Base-by-base conservation (phyloP, 257 asterid species). In the Ilex asprella region DNA sequence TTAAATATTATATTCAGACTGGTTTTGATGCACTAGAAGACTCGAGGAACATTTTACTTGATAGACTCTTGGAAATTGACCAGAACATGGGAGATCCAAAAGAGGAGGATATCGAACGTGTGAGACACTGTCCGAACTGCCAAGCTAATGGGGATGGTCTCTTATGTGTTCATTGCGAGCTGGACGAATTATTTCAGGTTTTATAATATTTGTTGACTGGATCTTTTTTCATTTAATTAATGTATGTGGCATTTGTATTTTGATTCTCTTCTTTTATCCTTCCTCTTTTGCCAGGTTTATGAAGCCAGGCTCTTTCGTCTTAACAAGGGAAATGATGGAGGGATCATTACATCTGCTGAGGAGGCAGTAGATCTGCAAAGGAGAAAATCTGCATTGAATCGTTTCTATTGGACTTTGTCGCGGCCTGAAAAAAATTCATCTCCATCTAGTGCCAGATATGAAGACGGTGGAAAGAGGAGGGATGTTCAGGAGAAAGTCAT, bases 171-270 rank as follows among this genome's bases (percentile, higher is more conserved):
- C 96, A 87, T 65, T 92, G 99, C 68, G 94, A 89, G 81, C 87
- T 92, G 83, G 95, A 92, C 72, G 96, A 85, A 75, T 71, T 85
- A 70, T 92, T 92, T 77, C 93, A 89, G 99, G 99, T 92, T 39
- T 70, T 78, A n/a, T 53, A 56, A 60, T 66, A 12, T 55, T 16
- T 12, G 8, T 57, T 70, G 13, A 44, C 27, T 63, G 44, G 55
- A 41, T 56, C 43, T 61, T 52, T 62, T 31, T 53, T 4, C 56
- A 47, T 32, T 55, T 15, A 39, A 35, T 55, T 55, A 30, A 21
- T 56, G 41, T 58, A 30, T 64, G 41, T 55, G 58, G 67, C 29
- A 30, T 52, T 55, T 51, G 27, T 60, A 51, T n/a, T 61, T 58
- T 49, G 31, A 58, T 56, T 43, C 69, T 46, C 65, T 58, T 74